Base-by-base conservation (phyloP, 2,329 filamentous ascomycete genomes). In the Claviceps sp. region DNA sequence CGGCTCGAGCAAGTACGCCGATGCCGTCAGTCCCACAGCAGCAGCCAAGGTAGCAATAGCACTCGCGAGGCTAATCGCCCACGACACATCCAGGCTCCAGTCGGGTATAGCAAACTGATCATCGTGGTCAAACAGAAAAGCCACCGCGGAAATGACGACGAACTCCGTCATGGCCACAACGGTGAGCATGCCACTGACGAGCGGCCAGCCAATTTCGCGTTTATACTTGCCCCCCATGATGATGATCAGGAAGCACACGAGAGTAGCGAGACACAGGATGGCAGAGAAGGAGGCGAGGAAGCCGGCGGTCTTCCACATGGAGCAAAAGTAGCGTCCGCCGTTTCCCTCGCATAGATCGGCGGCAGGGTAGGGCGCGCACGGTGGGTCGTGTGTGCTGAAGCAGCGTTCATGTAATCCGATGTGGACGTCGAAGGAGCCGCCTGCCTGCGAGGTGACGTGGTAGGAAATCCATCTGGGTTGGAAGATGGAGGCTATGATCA, bases 231-330 rank as follows among this genome's bases (percentile, higher is more conserved):
- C 89, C 17, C 90, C 89, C 1, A 76, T 70, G 58, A 96, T 71
- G 47, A 95, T 81, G 48, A 94, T 80, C 34, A 84, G 62, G 67
- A 91, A 95, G 17, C 83, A 80, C 30, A 95, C 82, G n/a, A 95
- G 69, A 6, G 82, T 82, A 52, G 85, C 88, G 42, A 93, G 77
- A 67, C 95, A 84, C 41, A 93, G 65, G n/a, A 95, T 82, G 40
- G 89, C 80, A 7, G 86, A 79, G 60, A 96, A 87, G 50, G 84
- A 87, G 72, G 95, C 89, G 57, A 95, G 70, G 69, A 96, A 97
- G 24, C 87, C 89, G 39, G 89, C 82, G 26, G 82, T 88, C 54
- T 87, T 80, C 91, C 91, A 98, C 77, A 94, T 85, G 60, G 82
- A 85, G 73, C 93, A 97, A 70, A 97, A 96, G 62, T 82, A 81